These are phyloP conservation scores for Venustampulla echinocandica DNA, from an alignment of 495 filamentous ascomycete species.

Conservation along the genomic window DNA sequence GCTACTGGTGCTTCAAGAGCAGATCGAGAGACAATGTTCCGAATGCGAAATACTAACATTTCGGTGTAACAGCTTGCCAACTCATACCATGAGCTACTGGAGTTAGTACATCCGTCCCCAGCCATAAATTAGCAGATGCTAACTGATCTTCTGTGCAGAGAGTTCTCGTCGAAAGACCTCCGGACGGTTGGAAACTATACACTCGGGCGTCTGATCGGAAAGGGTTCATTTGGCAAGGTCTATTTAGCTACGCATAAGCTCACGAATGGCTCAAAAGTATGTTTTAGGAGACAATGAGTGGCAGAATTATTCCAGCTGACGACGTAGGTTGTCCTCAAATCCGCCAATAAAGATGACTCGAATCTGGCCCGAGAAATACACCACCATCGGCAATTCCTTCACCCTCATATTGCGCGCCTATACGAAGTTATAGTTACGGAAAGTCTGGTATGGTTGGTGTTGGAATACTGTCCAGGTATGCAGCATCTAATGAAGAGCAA, in stretches of 20 bases:
- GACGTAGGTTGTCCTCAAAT: constrained; percentile 89
- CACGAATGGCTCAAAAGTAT: constrained; percentile 95
- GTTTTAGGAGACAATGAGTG: constrained; percentile 11
- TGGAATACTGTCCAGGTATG: constrained; percentile 95
- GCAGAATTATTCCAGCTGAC: background rate
- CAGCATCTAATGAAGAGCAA: background rate
- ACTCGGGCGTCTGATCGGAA: constrained; percentile 84
- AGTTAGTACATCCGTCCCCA: constrained; percentile 47
- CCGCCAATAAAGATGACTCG: constrained; percentile 87
- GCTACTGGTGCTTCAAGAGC: constrained; percentile 2
- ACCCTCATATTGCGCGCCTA: constrained; percentile 91
- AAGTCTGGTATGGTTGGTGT: constrained; percentile 84
- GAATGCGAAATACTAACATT: constrained; percentile 4
- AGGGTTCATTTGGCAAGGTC: constrained; percentile 96
- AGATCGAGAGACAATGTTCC: constrained; percentile 14
- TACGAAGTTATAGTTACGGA: constrained; percentile 99
- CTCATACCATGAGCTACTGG: constrained; percentile 91
- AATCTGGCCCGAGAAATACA: constrained; percentile 97
- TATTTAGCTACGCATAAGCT: constrained; percentile 95
- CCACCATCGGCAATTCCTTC: constrained; percentile 94
- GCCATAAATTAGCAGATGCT: constrained; percentile 17
- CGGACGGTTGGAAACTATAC: constrained; percentile 90
- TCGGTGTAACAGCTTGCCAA: constrained; percentile 64
- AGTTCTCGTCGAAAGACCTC: constrained; percentile 89
- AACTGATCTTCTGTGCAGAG: constrained; percentile 42